Conservation (phyloP, 2,329 filamentous ascomycete species). For the Juglanconis sp. region DNA sequence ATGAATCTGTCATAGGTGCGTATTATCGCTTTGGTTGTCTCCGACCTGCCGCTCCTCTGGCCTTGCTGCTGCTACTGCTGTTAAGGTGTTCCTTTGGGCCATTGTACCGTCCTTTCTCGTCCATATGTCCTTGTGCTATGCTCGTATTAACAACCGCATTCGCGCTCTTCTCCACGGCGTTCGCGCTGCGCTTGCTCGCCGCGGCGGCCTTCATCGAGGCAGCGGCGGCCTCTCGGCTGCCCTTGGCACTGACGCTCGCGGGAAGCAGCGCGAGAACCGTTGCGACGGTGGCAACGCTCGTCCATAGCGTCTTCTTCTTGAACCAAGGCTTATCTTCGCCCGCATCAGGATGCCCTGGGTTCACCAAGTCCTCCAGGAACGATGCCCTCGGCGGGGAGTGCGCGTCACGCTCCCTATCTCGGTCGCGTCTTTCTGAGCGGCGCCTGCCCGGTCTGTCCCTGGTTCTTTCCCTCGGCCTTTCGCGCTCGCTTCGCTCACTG, state of each 20-base stretch:
- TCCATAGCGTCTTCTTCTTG: slow-evolving; percentile 11
- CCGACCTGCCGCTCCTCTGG: neutral
- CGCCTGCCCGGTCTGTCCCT: neutral
- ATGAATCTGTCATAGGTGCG: too few relatives aligned
- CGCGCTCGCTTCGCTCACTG: neutral
- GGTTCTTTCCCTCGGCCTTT: neutral
- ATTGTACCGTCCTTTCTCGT: neutral
- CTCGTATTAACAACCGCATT: slow-evolving; percentile 3
- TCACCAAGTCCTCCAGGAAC: neutral
- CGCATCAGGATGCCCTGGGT: neutral
- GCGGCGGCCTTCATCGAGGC: slow-evolving; percentile 7
- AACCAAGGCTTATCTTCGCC: slow-evolving; percentile 9
- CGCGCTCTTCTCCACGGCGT: slow-evolving; percentile 3
- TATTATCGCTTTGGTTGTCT: neutral
- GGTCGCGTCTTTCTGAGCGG: neutral
- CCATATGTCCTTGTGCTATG: slow-evolving; percentile 8
- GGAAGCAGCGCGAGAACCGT: slow-evolving; percentile 6
- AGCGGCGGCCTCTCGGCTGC: slow-evolving; percentile 6
- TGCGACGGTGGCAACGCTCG: slow-evolving; percentile 9
- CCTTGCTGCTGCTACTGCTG: neutral
- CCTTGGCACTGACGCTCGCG: slow-evolving; percentile 4
- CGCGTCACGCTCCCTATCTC: neutral
- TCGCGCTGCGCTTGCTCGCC: slow-evolving; percentile 4
- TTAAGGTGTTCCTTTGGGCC: slow-evolving; percentile 5
- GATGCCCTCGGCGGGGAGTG: neutral